phyloP scores from a whole-genome alignment of 2,329 filamentous ascomycete species.

The Botryotinia convoluta region DNA sequence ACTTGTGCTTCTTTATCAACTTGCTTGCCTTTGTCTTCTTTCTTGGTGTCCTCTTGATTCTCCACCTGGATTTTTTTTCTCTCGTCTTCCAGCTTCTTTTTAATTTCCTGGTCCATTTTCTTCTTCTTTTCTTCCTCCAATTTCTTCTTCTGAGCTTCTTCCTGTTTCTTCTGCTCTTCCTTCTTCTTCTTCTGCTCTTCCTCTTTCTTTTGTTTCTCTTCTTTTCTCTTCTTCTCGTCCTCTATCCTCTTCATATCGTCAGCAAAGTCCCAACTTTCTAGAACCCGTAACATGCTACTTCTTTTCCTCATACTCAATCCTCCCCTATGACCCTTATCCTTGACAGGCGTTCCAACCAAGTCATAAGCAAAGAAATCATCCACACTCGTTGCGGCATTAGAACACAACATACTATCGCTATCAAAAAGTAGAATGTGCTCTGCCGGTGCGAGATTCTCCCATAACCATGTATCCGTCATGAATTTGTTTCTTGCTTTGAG shows the following conservation, averaged over 20 bases:
- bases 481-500: slow-evolving; percentile 34
- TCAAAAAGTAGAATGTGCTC: slow-evolving; percentile 40
- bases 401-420: slow-evolving; percentile 40
- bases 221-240: not conserved
- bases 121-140: slow-evolving; percentile 22
- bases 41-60: not conserved
- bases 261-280: slow-evolving; percentile 33
- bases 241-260: slow-evolving; percentile 24
- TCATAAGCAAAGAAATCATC: slow-evolving; percentile 41
- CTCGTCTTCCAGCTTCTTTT: slow-evolving; percentile 21
- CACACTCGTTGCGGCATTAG: slow-evolving; percentile 37
- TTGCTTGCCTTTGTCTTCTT: not conserved
- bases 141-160: slow-evolving; percentile 33
- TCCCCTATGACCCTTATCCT: slow-evolving; percentile 38
- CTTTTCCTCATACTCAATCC: slow-evolving; percentile 42
- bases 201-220: not conserved
- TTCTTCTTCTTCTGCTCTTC: slow-evolving; percentile 1
- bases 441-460: slow-evolving; percentile 38
- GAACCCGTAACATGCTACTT: slow-evolving; percentile 37
- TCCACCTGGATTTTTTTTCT: not conserved
- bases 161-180: slow-evolving; percentile 33
- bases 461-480: slow-evolving; percentile 38
- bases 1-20: not conserved
- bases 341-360: slow-evolving; percentile 40
- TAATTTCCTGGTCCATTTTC: not conserved